Base-by-base conservation (phyloP, 768 basidiomycete genomes). In the Atractiella rhizophila region DNA sequence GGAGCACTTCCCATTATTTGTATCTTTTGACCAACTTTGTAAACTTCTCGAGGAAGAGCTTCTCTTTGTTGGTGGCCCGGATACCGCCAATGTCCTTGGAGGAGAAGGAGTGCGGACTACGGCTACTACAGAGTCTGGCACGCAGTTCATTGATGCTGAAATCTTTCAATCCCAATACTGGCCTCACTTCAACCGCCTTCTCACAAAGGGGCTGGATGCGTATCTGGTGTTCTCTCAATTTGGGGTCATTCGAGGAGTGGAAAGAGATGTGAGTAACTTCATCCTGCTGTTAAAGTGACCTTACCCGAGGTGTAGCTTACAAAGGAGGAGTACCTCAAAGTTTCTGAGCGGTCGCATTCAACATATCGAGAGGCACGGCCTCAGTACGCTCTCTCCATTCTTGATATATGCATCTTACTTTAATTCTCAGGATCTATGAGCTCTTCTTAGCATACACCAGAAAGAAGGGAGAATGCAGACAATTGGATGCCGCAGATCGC, bases 31-130 rank as follows among this genome's bases (percentile, higher is more conserved):
- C 5, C 45, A 47, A 24, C 28, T 47, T 20, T 27, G 19, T 9
- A 9, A 26, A 23, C 24, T 47, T 13, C 35, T 47, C 15, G 35
- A 46, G 26, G 45, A 41, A 15, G 45, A 47, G 23, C 30, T 45
- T 24, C 42, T 26, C 28, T 31, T 43, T 16, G n/a, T 19, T 4
- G 19, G 30, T 28, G 23, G 41, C 3, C 27, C 23, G 15, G 21
- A 19, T 18, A 20, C 28, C 13, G 35, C 20, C 13, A 18, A 20
- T 11, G n/a, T n/a, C n/a, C 8, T 19, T 45, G 40, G 20, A 12
- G 12, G 11, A 13, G 40, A 44, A 44, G 28, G n/a, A n/a, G n/a
- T n/a, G n/a, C n/a, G n/a, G n/a, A n/a, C n/a, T n/a, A n/a, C n/a
- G n/a, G n/a, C n/a, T n/a, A n/a, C n/a, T n/a, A n/a, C n/a, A n/a